Evolutionary conservation across 2,329 filamentous ascomycete species (phyloP).

Genomic region (Rhynchosporium graminicola): DNA sequence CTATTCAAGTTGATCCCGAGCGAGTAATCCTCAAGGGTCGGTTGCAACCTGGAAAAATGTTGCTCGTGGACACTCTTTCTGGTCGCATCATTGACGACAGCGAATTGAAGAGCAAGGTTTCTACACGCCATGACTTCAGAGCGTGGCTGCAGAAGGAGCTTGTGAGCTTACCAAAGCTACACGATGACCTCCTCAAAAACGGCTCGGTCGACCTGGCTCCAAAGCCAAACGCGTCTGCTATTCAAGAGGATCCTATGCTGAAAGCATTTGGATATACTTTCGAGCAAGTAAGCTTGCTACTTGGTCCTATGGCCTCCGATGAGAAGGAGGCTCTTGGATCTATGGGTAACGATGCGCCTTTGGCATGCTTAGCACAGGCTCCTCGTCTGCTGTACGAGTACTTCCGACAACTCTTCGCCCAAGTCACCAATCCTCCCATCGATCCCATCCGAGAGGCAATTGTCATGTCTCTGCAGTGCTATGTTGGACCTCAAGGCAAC

Average conservation of each 20-base stretch:
- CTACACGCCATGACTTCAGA: conserved; percentile 85
- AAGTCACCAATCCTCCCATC: conserved; percentile 97
- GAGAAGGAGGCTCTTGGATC: conserved; percentile 96
- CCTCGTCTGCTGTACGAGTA: conserved; percentile 92
- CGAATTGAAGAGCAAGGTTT: conserved; percentile 86
- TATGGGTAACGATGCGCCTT: conserved; percentile 95
- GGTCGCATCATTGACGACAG: conserved; percentile 93
- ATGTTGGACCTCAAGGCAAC: conserved; percentile 94
- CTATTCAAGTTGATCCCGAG: conserved; percentile 88
- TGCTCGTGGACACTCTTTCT: conserved; percentile 87
- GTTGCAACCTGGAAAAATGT: conserved; percentile 91
- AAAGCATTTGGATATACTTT: conserved; percentile 92
- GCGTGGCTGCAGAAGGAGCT: conserved; percentile 86
- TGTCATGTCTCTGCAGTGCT: conserved; percentile 97
- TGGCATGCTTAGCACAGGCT: conserved; percentile 87
- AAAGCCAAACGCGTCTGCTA: conserved; percentile 65
- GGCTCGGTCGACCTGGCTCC: conserved; percentile 64
- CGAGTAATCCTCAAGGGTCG: conserved; percentile 89
- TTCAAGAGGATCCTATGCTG: conserved; percentile 83
- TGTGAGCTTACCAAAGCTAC: conserved; percentile 75
- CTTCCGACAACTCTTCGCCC: conserved; percentile 95
- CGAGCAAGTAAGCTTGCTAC: conserved; percentile 88
- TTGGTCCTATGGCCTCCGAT: conserved; percentile 94
- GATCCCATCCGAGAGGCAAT: conserved; percentile 96
- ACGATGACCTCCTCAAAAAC: conserved; percentile 60